A percentile compares a stretch with the other conserved stretches of the same genome.
These are phyloP conservation scores for Rhododendron molle DNA, from an alignment of 148 eudicot species.

Conservation along the genomic window DNA sequence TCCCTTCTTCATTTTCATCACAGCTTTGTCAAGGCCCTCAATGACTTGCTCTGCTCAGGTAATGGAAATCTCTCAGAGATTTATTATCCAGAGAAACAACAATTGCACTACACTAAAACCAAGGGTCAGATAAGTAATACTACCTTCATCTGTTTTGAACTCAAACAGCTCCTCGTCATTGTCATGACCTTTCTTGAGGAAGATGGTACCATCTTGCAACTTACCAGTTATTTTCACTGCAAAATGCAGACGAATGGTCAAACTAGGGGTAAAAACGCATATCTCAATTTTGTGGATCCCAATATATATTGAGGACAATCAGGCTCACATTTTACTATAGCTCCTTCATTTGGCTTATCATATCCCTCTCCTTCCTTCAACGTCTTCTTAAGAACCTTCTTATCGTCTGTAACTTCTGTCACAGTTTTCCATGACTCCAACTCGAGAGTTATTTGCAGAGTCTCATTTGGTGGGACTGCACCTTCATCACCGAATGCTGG, in stretches of 20 bases:
- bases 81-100: background rate
- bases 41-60: slow-evolving; percentile 78
- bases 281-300: background rate
- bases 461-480: slow-evolving; percentile 83
- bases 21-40: slow-evolving; percentile 82
- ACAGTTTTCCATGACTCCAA: slow-evolving; percentile 87
- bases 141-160: slow-evolving; percentile 95
- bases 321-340: slow-evolving; percentile 72
- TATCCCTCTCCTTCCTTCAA: slow-evolving; percentile 90
- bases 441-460: slow-evolving; percentile 65
- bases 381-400: slow-evolving; percentile 83
- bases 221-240: slow-evolving; percentile 91
- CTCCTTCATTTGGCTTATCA: slow-evolving; percentile 83
- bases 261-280: background rate
- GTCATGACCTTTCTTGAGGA: slow-evolving; percentile 65
- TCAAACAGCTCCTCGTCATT: slow-evolving; percentile 66
- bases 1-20: slow-evolving; percentile 83
- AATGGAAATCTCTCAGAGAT: background rate
- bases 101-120: background rate
- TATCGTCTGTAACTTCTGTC: slow-evolving; percentile 69
- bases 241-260: slow-evolving; percentile 10
- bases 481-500: slow-evolving; percentile 67
- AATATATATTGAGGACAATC: background rate
- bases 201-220: slow-evolving; percentile 81
- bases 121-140: background rate